These are phyloP conservation scores for Curvularia lunata DNA, from an alignment of 2,329 filamentous ascomycete species.

Conservation along the genomic window DNA sequence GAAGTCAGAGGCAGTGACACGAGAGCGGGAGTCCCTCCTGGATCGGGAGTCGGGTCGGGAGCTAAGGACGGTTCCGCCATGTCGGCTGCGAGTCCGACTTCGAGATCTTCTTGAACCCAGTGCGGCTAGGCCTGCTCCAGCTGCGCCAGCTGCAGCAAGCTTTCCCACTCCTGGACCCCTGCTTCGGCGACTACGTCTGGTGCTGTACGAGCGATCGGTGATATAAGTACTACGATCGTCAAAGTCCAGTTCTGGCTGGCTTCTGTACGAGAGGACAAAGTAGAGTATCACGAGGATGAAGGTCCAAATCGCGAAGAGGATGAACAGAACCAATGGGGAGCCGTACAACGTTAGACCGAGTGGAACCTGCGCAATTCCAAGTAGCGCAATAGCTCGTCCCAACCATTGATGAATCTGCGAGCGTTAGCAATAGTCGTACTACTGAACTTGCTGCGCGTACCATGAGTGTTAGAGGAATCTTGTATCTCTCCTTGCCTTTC, in stretches of 20 bases:
- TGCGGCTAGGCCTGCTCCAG: constrained; percentile 64
- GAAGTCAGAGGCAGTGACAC: constrained; percentile 33
- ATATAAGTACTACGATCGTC: constrained; percentile 66
- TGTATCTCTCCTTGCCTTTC: constrained; percentile 59
- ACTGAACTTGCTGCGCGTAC: constrained; percentile 45
- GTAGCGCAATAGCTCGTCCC: constrained; percentile 75
- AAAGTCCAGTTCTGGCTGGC: constrained; percentile 60
- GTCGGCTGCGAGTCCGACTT: constrained; percentile 46
- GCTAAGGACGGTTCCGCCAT: constrained; percentile 39
- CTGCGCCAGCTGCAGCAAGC: constrained; percentile 61
- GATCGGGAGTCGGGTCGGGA: constrained; percentile 44
- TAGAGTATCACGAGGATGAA: constrained; percentile 74
- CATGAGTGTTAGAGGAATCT: constrained; percentile 65
- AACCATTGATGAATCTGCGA: constrained; percentile 85
- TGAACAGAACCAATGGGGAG: constrained; percentile 82
- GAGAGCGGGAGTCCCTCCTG: constrained; percentile 38
- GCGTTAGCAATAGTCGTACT: constrained; percentile 18
- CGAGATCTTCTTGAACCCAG: constrained; percentile 52
- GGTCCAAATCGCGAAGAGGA: constrained; percentile 83
- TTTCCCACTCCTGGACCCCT: constrained; percentile 51
- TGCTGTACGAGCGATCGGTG: constrained; percentile 57
- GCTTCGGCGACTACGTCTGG: constrained; percentile 44
- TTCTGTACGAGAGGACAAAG: constrained; percentile 79
- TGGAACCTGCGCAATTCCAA: constrained; percentile 86
- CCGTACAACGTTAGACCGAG: constrained; percentile 91